phyloP scores from a whole-genome alignment of 1,284 basidiomycete species.

The Erythrobasidium hasegawianum region DNA sequence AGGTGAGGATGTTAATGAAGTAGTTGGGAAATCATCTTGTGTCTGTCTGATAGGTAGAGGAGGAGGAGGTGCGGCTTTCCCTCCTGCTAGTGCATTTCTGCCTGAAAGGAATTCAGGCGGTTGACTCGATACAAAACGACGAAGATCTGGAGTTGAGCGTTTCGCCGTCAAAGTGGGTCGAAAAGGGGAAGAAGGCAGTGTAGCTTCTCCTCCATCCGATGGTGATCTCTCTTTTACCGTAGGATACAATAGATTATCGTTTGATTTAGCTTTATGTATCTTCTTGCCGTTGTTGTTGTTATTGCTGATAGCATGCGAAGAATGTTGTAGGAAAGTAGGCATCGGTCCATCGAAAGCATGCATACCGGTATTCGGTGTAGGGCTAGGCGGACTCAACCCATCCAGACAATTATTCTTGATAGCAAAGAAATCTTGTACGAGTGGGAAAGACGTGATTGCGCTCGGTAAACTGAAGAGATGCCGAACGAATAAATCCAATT shows the following conservation, averaged over 20 bases:
- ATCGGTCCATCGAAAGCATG: neutral
- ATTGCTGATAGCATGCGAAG: neutral
- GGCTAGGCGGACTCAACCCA: neutral
- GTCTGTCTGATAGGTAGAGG: too few species aligned
- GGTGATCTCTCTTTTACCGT: constrained; percentile 11
- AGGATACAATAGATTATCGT: constrained; percentile 2
- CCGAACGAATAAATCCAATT: constrained; percentile 38
- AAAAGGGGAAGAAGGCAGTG: neutral
- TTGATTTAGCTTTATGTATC: constrained; percentile 3
- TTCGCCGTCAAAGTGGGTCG: constrained; percentile 36
- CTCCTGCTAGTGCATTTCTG: neutral
- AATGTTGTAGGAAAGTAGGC: too few species aligned
- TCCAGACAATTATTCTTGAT: constrained; percentile 21
- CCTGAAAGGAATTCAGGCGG: neutral
- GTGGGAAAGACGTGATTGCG: constrained; percentile 28
- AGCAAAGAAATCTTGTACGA: constrained; percentile 40
- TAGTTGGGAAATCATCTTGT: constrained; percentile 1
- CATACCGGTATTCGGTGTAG: neutral
- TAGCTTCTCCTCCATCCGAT: too few species aligned
- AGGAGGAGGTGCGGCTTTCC: neutral
- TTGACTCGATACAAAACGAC: constrained; percentile 14
- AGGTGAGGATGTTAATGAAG: neutral
- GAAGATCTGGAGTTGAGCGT: constrained; percentile 39
- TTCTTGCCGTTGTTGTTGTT: neutral
- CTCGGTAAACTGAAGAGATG: constrained; percentile 38